phyloP scores from a whole-genome alignment of 2,329 filamentous ascomycete species.

The Fusarium cyanostomum region DNA sequence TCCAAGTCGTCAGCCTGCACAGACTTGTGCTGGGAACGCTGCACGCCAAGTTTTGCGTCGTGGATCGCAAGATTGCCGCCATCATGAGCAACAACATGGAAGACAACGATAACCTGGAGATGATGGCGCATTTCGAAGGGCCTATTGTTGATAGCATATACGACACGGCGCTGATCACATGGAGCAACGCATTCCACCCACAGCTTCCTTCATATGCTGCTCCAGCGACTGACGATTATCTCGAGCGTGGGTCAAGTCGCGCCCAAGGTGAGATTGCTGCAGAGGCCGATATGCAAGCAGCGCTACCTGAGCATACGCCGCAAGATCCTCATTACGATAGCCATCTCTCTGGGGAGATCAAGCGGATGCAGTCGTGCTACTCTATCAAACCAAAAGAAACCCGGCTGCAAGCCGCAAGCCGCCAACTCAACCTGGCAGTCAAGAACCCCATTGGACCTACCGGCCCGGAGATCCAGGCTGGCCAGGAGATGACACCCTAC shows the following conservation, averaged over 20 bases:
- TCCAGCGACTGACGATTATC: constrained; percentile 1
- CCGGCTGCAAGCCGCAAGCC: constrained; percentile 66
- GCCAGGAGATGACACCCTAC: constrained; percentile 73
- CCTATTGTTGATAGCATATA: constrained; percentile 80
- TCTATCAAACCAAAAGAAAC: constrained; percentile 61
- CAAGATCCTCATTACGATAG: constrained; percentile 71
- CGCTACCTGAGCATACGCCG: constrained; percentile 64
- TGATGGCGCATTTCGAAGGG: constrained; percentile 81
- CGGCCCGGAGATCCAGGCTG: constrained; percentile 62
- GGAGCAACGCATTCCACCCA: constrained; percentile 65
- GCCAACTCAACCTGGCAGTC: constrained; percentile 71
- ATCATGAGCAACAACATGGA: constrained; percentile 83
- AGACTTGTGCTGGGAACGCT: constrained; percentile 76
- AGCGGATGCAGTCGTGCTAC: constrained; percentile 67
- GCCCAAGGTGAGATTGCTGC: neutral
- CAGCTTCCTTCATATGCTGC: constrained; percentile 12
- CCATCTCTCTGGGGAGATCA: constrained; percentile 68
- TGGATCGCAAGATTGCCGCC: constrained; percentile 75
- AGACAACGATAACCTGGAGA: constrained; percentile 83
- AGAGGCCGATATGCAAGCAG: neutral
- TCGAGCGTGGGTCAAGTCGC: neutral
- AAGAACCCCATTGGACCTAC: constrained; percentile 60
- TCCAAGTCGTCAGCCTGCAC: constrained; percentile 80
- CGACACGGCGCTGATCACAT: constrained; percentile 77
- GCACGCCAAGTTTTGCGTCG: constrained; percentile 80